Base-by-base conservation (phyloP, 257 asterid genomes). In the Cinchona pubescens region DNA sequence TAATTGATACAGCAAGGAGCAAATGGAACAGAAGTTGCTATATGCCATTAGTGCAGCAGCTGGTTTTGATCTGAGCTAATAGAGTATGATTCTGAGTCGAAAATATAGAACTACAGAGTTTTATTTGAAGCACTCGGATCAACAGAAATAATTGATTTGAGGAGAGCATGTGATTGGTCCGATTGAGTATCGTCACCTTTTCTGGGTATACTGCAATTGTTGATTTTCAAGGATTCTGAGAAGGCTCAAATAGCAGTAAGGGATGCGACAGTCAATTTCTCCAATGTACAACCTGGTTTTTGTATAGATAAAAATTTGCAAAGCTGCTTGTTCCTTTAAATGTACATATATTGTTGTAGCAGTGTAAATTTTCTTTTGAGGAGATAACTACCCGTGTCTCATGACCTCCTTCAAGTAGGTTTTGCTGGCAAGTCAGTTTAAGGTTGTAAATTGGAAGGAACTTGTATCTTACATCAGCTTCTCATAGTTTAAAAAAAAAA, bases 21-120 rank as follows among this genome's bases (percentile, higher is more conserved):
- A 91, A 77, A 84, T 92, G 98, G 97, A 92, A 87, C 90, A 87
- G 82, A 95, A 95, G 82, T 71, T 95, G 62, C 56, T 88, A 79
- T 95, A 95, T 38, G 98, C 99, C 32, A 92, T 95, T 79, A 95
- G 82, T 80, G 88, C 97, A 38, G 90, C 89, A 72, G 97, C 98
- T 85, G 99, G 99, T 71, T 95, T 95, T 71, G 98, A 95, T 85
- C 83, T 95, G 79, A 95, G 99, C 79, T 95, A 87, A 93, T 80
- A 37, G 67, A 65, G 63, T 14, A 6, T 29, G 30, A 30, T 46
- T 29, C 18, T 62, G 59, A 27, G 45, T 69, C 37, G 49, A 64
- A 56, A 69, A 63, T 65, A 40, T 32, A 37, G 60, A 21, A 73
- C 59, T 69, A 45, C 43, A 69, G 37, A 69, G 79, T 66, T 63